Percentiles rank a stretch among this genome's conserved stretches.
Evolutionary conservation across 2,329 filamentous ascomycete species (phyloP).

Genomic region (Chaetomium sp.): DNA sequence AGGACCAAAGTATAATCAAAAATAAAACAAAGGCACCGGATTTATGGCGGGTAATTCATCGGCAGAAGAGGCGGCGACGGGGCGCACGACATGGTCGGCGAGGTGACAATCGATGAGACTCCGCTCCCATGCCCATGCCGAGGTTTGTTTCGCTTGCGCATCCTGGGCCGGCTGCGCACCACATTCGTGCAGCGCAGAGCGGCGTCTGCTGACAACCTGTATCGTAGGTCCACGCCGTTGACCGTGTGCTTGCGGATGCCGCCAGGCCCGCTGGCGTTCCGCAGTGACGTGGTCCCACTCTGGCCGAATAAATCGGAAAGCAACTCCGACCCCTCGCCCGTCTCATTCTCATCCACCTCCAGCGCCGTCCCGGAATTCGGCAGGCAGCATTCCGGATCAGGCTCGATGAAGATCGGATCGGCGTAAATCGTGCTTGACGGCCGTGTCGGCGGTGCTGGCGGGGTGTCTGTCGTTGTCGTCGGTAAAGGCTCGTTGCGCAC

Average conservation of each 20-base stretch:
- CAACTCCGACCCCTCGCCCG: neutral
- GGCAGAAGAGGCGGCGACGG: slow-evolving; percentile 7
- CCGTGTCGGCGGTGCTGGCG: neutral
- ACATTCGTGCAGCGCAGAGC: slow-evolving; percentile 29
- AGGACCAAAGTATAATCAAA: neutral
- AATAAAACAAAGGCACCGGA: neutral
- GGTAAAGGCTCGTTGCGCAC: slow-evolving; percentile 11
- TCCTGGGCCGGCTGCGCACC: slow-evolving; percentile 30
- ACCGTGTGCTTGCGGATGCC: slow-evolving; percentile 23
- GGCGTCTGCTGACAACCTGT: slow-evolving; percentile 27
- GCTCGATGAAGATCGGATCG: slow-evolving; percentile 12
- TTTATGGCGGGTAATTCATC: neutral
- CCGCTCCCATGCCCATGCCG: slow-evolving; percentile 16
- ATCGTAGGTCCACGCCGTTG: slow-evolving; percentile 22
- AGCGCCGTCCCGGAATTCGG: slow-evolving; percentile 3
- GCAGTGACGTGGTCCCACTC: slow-evolving; percentile 14
- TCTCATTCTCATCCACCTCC: slow-evolving; percentile 22
- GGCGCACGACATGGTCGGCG: slow-evolving; percentile 17
- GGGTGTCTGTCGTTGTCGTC: neutral
- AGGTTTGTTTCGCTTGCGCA: slow-evolving; percentile 28
- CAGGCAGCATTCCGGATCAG: slow-evolving; percentile 14
- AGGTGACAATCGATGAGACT: slow-evolving; percentile 16
- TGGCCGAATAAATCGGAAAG: neutral
- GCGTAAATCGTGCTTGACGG: neutral
- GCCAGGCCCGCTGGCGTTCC: slow-evolving; percentile 17